Percentiles rank a stretch among this genome's conserved stretches.
Evolutionary conservation across 805 yeast species (phyloP).

Genomic region (Zygosaccharomyces gambellarensis): DNA sequence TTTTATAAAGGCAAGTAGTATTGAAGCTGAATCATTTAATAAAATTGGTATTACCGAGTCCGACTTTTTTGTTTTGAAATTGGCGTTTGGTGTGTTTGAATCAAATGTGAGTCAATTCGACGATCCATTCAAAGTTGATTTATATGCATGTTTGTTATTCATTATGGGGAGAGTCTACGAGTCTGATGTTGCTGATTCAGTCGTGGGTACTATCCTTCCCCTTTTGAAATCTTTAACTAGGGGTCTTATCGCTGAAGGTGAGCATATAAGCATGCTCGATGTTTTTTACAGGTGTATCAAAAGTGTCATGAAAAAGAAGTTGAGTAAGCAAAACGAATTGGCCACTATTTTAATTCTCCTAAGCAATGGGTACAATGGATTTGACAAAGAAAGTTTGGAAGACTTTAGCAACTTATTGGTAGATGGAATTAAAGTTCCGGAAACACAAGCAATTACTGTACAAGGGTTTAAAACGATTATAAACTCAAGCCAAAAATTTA

Average conservation of each 20-base stretch:
- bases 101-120: conserved; percentile 64
- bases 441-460: conserved; percentile 41
- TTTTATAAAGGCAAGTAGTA: conserved; percentile 45
- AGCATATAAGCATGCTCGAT: conserved; percentile 28
- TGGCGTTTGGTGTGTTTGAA: conserved; percentile 48
- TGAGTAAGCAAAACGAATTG: conserved; percentile 35
- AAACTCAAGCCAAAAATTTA: conserved; percentile 16
- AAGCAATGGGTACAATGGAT: conserved; percentile 31
- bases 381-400: conserved; percentile 38
- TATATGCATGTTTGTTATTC: conserved; percentile 64
- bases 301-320: conserved; percentile 13
- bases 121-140: conserved; percentile 59
- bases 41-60: conserved; percentile 11
- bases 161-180: conserved; percentile 56
- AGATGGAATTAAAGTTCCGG: conserved; percentile 35
- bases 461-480: conserved; percentile 63
- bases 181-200: conserved; percentile 36
- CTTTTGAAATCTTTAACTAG: conserved; percentile 44
- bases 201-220: conserved; percentile 51
- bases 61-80: conserved; percentile 44
- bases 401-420: conserved; percentile 35
- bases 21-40: conserved; percentile 1
- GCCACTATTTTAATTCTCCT: conserved; percentile 43
- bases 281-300: conserved; percentile 39
- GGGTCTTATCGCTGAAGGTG: conserved; percentile 29